Base-by-base conservation (phyloP, 2,329 filamentous ascomycete species). In the Plectosphaerella sp. region DNA sequence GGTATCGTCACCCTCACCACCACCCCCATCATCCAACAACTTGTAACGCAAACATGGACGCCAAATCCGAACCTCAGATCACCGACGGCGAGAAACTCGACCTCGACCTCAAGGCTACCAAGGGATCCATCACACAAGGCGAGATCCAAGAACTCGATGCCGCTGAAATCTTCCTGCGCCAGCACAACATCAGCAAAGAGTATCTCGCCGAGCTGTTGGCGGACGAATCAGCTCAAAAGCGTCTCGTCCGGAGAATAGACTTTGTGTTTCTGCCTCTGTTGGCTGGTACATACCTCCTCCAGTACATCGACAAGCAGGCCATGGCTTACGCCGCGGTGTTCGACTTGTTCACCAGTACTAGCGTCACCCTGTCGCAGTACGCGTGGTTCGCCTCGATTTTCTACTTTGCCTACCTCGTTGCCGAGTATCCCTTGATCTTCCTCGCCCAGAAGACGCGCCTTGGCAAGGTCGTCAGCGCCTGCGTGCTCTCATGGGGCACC, bases 261-360 rank as follows among this genome's bases (percentile, higher is more conserved):
- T 65, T 73, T 52, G 60, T 73, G 0, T 57, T 83, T 9, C 68
- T 82, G 54, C 80, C 79, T 1, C 66, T 82, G 5, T 70, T 83
- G 3, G 72, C 70, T 36, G 71, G 72, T 1, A 79, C 76, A 0
- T 79, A 74, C 47, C 63, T 76, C 3, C 65, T 82, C 6, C 79
- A 82, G 56, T 81, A 78, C 54, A 76, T 81, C 58, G 78, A 82
- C 62, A 83, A 83, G 63, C 73, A 77, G 54, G 75, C 78, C 1
- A 64, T 82, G 5, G 72, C 72, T 1, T 82, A 82, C 59, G 72
- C 75, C 0, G 78, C 79, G 2, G 76, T 83, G 0, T 82, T 82
- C 54, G 80, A 82, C 47, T 66, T 83, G 0, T 75, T 81, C 54
- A 63, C 65, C 12, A 71, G 72, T 20, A 79, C 78, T 0, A 64